These are phyloP conservation scores for Diutina rugosa DNA, from an alignment of 1,139 yeast species.

Conservation along the genomic window DNA sequence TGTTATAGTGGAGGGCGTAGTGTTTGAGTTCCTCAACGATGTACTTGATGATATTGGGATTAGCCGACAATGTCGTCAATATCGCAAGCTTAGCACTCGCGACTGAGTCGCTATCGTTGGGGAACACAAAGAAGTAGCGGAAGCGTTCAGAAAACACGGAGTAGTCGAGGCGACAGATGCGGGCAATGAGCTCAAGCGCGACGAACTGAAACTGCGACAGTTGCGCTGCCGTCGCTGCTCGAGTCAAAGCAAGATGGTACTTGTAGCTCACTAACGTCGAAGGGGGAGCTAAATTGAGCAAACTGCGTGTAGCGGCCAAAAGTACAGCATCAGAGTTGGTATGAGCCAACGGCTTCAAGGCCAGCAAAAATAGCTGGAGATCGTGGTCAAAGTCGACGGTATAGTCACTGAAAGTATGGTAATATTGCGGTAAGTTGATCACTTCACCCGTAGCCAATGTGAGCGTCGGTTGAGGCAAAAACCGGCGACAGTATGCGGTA, in stretches of 20 bases:
- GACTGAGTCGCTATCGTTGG: conserved; percentile 36
- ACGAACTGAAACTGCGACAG: conserved; percentile 21
- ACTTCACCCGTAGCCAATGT: background rate
- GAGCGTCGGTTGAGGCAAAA: conserved; percentile 35
- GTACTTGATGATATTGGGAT: conserved; percentile 28
- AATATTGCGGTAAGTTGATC: background rate
- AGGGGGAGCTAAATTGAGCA: conserved; percentile 42
- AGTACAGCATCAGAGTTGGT: conserved; percentile 50
- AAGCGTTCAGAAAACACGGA: conserved; percentile 32
- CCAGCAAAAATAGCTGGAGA: conserved; percentile 35
- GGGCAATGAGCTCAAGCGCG: conserved; percentile 29
- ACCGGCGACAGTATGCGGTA: conserved; percentile 52
- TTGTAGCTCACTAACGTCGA: conserved; percentile 31
- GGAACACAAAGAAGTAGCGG: conserved; percentile 44
- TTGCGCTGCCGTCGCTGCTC: conserved; percentile 18
- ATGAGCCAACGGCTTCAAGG: conserved; percentile 30
- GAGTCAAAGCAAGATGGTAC: conserved; percentile 37
- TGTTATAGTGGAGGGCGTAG: conserved; percentile 33
- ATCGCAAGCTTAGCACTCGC: conserved; percentile 52
- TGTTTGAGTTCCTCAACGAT: conserved; percentile 61
- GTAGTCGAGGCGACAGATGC: conserved; percentile 23
- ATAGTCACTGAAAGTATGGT: background rate
- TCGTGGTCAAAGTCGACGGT: conserved; percentile 36
- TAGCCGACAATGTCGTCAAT: conserved; percentile 43
- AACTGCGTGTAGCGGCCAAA: conserved; percentile 45